A percentile compares a stretch with the other conserved stretches of the same genome.
Evolutionary conservation across 2,329 filamentous ascomycete genomes (phyloP).

Genomic region (Thielaviopsis euricoi): DNA sequence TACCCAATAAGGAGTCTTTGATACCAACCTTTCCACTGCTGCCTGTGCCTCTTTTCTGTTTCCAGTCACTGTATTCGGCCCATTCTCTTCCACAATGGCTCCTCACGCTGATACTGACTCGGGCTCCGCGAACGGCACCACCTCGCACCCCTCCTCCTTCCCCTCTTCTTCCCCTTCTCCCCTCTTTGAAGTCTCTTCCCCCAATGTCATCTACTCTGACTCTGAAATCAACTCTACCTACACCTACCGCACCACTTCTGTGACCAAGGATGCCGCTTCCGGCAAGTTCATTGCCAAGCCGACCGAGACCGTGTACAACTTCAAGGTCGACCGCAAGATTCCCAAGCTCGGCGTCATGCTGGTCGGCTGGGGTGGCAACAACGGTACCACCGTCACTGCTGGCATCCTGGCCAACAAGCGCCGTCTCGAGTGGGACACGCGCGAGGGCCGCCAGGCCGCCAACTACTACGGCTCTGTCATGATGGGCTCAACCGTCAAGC

Average conservation of each 20-base stretch:
- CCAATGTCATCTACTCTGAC: slow-evolving; percentile 84
- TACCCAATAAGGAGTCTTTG: slow-evolving; percentile 31
- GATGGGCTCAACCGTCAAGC: slow-evolving; percentile 95
- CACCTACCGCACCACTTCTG: slow-evolving; percentile 84
- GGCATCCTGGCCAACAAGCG: slow-evolving; percentile 93
- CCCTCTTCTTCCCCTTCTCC: slow-evolving; percentile 31
- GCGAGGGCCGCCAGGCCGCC: slow-evolving; percentile 66
- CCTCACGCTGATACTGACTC: slow-evolving; percentile 61
- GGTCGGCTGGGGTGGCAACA: slow-evolving; percentile 96
- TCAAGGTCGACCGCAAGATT: slow-evolving; percentile 89
- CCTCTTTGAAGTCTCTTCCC: slow-evolving; percentile 76
- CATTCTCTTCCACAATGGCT: slow-evolving; percentile 47
- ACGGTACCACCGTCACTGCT: slow-evolving; percentile 90
- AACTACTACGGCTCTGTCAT: slow-evolving; percentile 98
- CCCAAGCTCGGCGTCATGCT: slow-evolving; percentile 95
- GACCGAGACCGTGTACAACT: slow-evolving; percentile 82
- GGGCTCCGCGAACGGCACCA: slow-evolving; percentile 34
- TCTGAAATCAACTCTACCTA: slow-evolving; percentile 83
- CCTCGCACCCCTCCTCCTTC: slow-evolving; percentile 18
- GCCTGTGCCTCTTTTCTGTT: neutral
- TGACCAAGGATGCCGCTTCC: slow-evolving; percentile 46
- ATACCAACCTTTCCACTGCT: slow-evolving; percentile 12
- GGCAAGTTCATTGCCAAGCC: slow-evolving; percentile 74
- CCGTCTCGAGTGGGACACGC: slow-evolving; percentile 78
- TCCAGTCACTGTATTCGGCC: slow-evolving; percentile 14